Evolutionary conservation across 257 asterid genomes (phyloP).

Genomic region (Coffea canephora): DNA sequence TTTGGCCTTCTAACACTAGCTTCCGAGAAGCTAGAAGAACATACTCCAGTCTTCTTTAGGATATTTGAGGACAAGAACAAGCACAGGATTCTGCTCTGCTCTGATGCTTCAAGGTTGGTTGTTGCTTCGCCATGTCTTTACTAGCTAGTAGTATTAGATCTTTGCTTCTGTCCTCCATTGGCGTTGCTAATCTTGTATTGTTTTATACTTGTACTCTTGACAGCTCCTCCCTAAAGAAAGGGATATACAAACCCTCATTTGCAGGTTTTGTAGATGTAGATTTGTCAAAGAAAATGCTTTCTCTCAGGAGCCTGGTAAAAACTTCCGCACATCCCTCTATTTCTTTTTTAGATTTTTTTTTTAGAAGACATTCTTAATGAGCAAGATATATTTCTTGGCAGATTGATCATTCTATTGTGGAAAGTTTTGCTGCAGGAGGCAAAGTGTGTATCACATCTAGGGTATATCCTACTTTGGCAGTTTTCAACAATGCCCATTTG

Average conservation of each 20-base stretch:
- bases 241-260: slow-evolving; percentile 36
- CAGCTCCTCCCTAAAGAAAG: slow-evolving; percentile 32
- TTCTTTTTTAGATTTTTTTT: not conserved
- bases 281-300: slow-evolving; percentile 29
- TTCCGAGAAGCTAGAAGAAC: slow-evolving; percentile 33
- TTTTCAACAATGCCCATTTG: slow-evolving; percentile 27
- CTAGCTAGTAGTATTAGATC: not conserved
- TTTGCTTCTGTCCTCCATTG: not conserved
- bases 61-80: slow-evolving; percentile 22
- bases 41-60: slow-evolving; percentile 45
- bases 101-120: slow-evolving; percentile 32
- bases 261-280: slow-evolving; percentile 38
- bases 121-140: not conserved
- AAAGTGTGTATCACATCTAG: slow-evolving; percentile 40
- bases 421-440: slow-evolving; percentile 44
- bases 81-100: slow-evolving; percentile 34
- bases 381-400: not conserved
- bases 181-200: not conserved
- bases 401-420: slow-evolving; percentile 48
- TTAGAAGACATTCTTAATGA: not conserved
- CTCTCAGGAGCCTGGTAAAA: slow-evolving; percentile 36
- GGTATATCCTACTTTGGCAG: slow-evolving; percentile 40
- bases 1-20: slow-evolving; percentile 51
- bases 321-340: too few species aligned
- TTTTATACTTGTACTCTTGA: too few species aligned